Conservation (phyloP, 2,329 filamentous ascomycete genomes). For the Thelonectria rubi region DNA sequence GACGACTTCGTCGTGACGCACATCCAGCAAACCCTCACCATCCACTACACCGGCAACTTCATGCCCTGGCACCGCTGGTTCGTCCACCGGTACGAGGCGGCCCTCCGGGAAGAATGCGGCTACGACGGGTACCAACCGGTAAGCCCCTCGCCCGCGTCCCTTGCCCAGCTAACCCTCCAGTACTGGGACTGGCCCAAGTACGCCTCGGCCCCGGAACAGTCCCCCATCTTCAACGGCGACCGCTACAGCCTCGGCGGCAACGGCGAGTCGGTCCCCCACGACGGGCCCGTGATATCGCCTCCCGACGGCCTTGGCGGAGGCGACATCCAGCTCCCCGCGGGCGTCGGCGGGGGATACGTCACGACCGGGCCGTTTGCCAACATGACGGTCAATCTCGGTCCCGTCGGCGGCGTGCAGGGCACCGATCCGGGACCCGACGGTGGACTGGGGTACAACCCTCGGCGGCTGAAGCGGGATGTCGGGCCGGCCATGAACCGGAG, state of each 20-base stretch:
- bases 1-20: background rate
- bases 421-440: slow-evolving; percentile 46
- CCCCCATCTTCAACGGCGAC: slow-evolving; percentile 62
- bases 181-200: slow-evolving; percentile 62
- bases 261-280: slow-evolving; percentile 49
- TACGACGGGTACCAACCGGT: background rate
- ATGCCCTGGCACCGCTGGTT: background rate
- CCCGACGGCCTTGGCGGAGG: slow-evolving; percentile 39
- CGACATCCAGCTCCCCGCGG: slow-evolving; percentile 38
- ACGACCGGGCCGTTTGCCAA: slow-evolving; percentile 55
- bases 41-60: background rate
- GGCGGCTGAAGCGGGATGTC: slow-evolving; percentile 45
- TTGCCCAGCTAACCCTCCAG: slow-evolving; percentile 21
- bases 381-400: slow-evolving; percentile 48
- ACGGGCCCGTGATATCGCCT: slow-evolving; percentile 43
- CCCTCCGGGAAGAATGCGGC: background rate
- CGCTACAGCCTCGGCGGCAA: slow-evolving; percentile 57
- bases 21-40: background rate
- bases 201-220: slow-evolving; percentile 52
- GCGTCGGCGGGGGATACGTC: slow-evolving; percentile 62
- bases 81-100: background rate
- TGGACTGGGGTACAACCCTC: slow-evolving; percentile 49
- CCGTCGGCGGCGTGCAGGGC: slow-evolving; percentile 37
- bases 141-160: background rate
- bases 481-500: slow-evolving; percentile 41